Evolutionary conservation across 805 yeast species (phyloP).

Genomic region (Ascoidea rubescens): DNA sequence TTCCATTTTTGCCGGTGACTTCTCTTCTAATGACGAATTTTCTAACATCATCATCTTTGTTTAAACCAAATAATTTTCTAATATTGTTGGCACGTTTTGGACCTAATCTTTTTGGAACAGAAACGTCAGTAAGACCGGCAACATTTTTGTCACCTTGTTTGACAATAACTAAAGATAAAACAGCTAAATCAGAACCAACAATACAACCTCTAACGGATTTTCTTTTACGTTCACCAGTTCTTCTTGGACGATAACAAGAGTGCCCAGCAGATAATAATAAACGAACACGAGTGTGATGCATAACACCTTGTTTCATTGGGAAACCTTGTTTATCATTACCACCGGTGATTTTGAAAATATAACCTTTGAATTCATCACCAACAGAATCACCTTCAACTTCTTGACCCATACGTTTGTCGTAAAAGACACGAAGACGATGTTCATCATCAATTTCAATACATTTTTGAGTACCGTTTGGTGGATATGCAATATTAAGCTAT

Average conservation of each 20-base stretch:
- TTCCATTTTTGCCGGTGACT: constrained; percentile 85
- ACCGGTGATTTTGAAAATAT: constrained; percentile 96
- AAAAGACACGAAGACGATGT: constrained; percentile 95
- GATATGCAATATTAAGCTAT: constrained; percentile 97
- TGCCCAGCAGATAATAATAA: constrained; percentile 85
- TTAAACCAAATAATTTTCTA: constrained; percentile 97
- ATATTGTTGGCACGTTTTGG: constrained; percentile 99
- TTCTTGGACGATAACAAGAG: constrained; percentile 99
- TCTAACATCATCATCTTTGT: constrained; percentile 79
- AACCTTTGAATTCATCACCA: constrained; percentile 99
- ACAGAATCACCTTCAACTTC: constrained; percentile 98
- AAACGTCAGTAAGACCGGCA: constrained; percentile 88
- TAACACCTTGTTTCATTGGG: constrained; percentile 99
- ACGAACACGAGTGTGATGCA: constrained; percentile 99
- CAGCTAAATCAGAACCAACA: constrained; percentile 94
- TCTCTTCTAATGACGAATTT: constrained; percentile 96
- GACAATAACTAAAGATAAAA: constrained; percentile 80
- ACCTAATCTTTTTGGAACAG: constrained; percentile 98
- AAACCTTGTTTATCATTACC: constrained; percentile 99
- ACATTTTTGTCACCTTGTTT: constrained; percentile 97
- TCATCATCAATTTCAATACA: constrained; percentile 96
- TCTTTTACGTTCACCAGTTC: constrained; percentile 99
- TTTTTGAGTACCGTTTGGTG: constrained; percentile 99
- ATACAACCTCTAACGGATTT: constrained; percentile 99
- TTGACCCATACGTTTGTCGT: constrained; percentile 99